Evolutionary conservation across 2,329 filamentous ascomycete species (phyloP).

Genomic region (Fusarium mangiferae): DNA sequence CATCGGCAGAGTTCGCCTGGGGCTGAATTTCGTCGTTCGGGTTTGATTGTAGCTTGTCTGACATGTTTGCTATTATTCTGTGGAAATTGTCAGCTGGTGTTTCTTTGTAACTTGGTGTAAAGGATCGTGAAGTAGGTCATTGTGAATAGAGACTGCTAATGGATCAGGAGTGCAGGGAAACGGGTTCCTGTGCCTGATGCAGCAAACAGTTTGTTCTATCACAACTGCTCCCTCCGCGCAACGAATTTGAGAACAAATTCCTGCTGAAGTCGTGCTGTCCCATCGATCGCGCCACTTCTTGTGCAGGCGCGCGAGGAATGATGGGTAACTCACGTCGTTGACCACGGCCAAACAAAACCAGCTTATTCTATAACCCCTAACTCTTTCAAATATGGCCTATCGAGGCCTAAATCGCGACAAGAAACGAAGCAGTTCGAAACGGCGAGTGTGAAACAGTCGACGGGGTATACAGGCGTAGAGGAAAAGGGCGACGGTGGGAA

Average conservation of each 20-base stretch:
- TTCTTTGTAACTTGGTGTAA: background rate
- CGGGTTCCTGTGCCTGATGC: background rate
- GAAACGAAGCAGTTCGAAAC: constrained; percentile 28
- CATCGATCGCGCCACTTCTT: constrained; percentile 15
- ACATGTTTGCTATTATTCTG: constrained; percentile 47
- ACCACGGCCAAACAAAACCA: constrained; percentile 35
- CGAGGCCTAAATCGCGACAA: constrained; percentile 35
- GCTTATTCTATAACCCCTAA: constrained; percentile 41
- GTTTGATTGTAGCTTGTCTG: constrained; percentile 45
- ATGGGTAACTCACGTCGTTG: constrained; percentile 41
- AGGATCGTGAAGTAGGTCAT: constrained; percentile 11
- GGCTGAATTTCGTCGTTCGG: constrained; percentile 47
- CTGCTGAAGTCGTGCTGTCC: background rate
- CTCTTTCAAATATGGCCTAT: constrained; percentile 43
- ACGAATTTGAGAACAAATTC: background rate
- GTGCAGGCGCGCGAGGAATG: constrained; percentile 22
- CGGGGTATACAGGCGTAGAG: constrained; percentile 17
- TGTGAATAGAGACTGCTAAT: background rate
- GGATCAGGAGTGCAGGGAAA: background rate
- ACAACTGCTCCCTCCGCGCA: background rate
- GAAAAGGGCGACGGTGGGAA: constrained; percentile 33
- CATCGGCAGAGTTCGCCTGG: constrained; percentile 48
- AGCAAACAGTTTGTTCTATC: background rate
- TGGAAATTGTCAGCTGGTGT: constrained; percentile 31
- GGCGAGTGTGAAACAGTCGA: constrained; percentile 23